Percentiles rank a stretch among this genome's conserved stretches.
Evolutionary conservation across 225 moss, liverwort and hornwort species (phyloP).

Genomic region (Sphagnum tenellum): DNA sequence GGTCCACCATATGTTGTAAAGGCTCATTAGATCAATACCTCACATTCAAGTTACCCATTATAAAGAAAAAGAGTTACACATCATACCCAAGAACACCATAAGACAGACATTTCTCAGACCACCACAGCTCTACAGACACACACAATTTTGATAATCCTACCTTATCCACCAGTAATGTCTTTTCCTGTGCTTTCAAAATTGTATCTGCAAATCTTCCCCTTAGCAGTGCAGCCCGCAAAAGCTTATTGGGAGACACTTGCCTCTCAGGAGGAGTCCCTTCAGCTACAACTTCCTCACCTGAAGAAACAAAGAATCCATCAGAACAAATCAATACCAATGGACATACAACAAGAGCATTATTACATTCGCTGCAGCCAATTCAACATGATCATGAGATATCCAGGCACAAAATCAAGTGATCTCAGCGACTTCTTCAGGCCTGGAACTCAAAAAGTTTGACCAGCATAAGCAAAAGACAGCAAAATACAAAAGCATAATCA

Average conservation of each 20-base stretch:
- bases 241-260: constrained; percentile 88
- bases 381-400: too few relatives aligned
- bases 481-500: not conserved
- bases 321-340: too few relatives aligned
- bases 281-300: not conserved
- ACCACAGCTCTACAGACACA: too few relatives aligned
- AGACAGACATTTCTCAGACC: too few relatives aligned
- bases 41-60: not conserved
- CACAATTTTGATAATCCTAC: constrained; percentile 17
- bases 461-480: not conserved
- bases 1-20: not conserved
- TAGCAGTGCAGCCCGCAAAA: constrained; percentile 72
- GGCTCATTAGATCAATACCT: not conserved
- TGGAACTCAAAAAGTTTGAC: not conserved
- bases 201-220: constrained; percentile 95
- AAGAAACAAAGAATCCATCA: too few relatives aligned
- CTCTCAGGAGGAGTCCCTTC: constrained; percentile 30
- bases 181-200: constrained; percentile 86
- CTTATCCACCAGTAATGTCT: constrained; percentile 80
- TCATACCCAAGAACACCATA: too few relatives aligned
- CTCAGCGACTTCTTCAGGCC: not conserved
- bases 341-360: too few relatives aligned
- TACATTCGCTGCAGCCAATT: too few relatives aligned
- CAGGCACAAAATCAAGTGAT: not conserved
- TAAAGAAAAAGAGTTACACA: too few relatives aligned